Evolutionary conservation across 2,329 filamentous ascomycete genomes (phyloP).

Genomic region (Aspergillus tanneri): DNA sequence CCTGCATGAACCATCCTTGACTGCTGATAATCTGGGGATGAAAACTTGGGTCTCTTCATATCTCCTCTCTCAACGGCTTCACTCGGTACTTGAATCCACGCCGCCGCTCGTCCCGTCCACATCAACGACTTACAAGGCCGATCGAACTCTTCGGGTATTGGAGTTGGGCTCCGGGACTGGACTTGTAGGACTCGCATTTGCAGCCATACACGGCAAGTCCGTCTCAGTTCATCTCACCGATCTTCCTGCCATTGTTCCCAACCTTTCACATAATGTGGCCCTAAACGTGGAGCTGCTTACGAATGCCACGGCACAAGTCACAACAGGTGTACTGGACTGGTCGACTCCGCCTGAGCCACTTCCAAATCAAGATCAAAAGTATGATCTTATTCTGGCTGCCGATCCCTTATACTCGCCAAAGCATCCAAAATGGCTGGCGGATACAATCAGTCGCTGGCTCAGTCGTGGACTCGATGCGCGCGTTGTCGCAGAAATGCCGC

Average conservation of each 20-base stretch:
- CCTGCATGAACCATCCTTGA: constrained; percentile 83
- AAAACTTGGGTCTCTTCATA: constrained; percentile 97
- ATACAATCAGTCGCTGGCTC: constrained; percentile 69
- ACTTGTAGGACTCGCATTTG: constrained; percentile 82
- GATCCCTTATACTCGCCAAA: constrained; percentile 85
- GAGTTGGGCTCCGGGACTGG: constrained; percentile 91
- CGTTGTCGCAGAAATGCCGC: constrained; percentile 76
- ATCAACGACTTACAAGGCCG: constrained; percentile 20
- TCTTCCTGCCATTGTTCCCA: constrained; percentile 76
- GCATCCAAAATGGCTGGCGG: constrained; percentile 72
- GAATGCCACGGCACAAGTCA: constrained; percentile 56
- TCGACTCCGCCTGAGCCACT: constrained; percentile 33
- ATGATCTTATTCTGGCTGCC: constrained; percentile 73
- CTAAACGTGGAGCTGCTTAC: constrained; percentile 61
- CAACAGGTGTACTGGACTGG: constrained; percentile 74
- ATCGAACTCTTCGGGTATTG: constrained; percentile 49
- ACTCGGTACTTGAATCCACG: constrained; percentile 40
- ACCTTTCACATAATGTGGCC: constrained; percentile 71
- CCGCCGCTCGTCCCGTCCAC: constrained; percentile 32
- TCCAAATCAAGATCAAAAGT: constrained; percentile 36
- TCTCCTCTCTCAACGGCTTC: constrained; percentile 72
- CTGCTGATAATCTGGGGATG: constrained; percentile 81
- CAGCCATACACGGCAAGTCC: constrained; percentile 59
- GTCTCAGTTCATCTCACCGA: constrained; percentile 74
- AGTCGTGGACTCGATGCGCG: constrained; percentile 57